Evolutionary conservation across 495 filamentous ascomycete species (phyloP), one percentile per base, ranked within the genome.

Genomic region (Penicillium manginii): DNA sequence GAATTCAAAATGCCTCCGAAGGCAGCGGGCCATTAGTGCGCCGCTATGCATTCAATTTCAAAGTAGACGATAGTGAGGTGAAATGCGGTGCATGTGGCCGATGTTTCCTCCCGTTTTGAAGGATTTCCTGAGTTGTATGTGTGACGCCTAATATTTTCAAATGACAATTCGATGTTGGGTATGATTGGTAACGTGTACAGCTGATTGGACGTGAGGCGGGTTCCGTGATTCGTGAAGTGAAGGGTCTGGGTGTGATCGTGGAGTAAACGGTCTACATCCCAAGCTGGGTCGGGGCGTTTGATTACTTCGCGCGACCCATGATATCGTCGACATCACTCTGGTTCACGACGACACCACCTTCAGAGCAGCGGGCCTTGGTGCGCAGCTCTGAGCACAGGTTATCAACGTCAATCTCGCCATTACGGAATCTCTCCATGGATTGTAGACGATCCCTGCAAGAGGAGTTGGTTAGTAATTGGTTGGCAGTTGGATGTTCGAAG

Each of bases 281-380:
- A n/a, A 37, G 9, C 35, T 11, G 35, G 35, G 35, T 37, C 15
- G 35, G 8, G 23, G n/a, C 26, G 26, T 7, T 18, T 15, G 35
- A 17, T 58, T 73, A 72, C n/a, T 72, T 72, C 23, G 62, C 75
- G 59, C 81, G 83, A 26, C 83, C 86, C 78, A 96, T 82, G 54
- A 93, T 90, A 50, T 80, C 81, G 65, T 96, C 87, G 64, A 97
- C 93, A 70, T 97, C 92, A 42, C 85, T 86, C 74, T 97, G 84
- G 62, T 91, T 88, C 49, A 98, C 89, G 21, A 97, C 91, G n/a
- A 93, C 90, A 26, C 94, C 93, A 23, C 82, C 85, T 67, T 96
- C 94, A 2, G 92, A 96, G 69, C 96, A 99, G 69, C 93, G 93
- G 46, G 96, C 96, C 76, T 99, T 99, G 65, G 89, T 88, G 56